phyloP scores from a whole-genome alignment of 1,284 basidiomycete species.

The Cryptococcus sp. region DNA sequence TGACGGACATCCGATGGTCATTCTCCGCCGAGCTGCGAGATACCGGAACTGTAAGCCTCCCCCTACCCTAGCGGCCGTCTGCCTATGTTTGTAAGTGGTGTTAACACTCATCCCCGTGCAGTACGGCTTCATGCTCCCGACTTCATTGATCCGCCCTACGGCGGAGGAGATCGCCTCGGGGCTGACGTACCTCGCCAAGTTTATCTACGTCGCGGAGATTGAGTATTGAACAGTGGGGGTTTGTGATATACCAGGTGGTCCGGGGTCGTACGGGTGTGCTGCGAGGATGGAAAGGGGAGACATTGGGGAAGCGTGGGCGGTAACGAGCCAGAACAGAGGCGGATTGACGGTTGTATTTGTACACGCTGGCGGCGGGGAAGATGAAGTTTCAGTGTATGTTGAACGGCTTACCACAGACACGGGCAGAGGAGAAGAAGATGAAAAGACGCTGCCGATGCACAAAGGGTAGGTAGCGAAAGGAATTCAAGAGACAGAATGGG shows the following conservation, averaged over 20 bases:
- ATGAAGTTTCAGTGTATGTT: no score
- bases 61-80: not conserved
- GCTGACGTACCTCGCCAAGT: conserved; percentile 63
- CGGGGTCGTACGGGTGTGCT: no score
- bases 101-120: conserved; percentile 34
- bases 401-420: no score
- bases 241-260: no score
- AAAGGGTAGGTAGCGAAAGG: no score
- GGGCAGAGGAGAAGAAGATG: no score
- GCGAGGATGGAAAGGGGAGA: no score
- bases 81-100: not conserved
- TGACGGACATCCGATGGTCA: conserved; percentile 65
- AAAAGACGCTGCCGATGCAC: no score
- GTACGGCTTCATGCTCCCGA: conserved; percentile 76
- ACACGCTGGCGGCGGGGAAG: not conserved
- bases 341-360: not conserved
- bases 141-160: conserved; percentile 68
- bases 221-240: conserved; percentile 1
- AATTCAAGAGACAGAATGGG: no score
- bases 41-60: conserved; percentile 66
- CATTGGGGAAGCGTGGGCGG: no score
- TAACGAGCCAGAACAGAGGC: not conserved
- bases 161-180: conserved; percentile 70
- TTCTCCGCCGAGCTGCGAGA: conserved; percentile 76
- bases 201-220: conserved; percentile 55